Percentiles rank a stretch among this genome's conserved stretches.
Conservation (phyloP, 2,329 filamentous ascomycete species). For the Penicillium aurantiogriseum region DNA sequence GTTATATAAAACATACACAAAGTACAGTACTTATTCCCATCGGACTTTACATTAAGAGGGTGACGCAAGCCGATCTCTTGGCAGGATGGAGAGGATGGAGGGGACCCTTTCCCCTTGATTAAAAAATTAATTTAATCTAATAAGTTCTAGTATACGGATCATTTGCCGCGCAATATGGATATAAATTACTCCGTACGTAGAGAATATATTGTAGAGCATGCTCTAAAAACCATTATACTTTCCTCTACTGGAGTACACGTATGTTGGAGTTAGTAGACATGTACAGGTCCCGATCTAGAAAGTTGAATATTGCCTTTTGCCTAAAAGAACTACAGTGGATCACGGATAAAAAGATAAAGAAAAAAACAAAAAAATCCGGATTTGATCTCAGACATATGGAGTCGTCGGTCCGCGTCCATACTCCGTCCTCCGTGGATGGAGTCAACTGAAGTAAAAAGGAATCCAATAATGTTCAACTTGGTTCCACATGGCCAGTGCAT, state of each 20-base stretch:
- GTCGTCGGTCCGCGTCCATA: neutral
- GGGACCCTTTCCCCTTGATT: neutral
- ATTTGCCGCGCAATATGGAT: neutral
- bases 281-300: neutral
- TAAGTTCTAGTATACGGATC: neutral
- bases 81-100: neutral
- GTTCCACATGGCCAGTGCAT: neutral
- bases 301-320: neutral
- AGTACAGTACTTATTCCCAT: neutral
- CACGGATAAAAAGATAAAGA: neutral
- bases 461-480: neutral
- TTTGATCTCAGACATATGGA: neutral
- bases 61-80: constrained; percentile 27
- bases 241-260: neutral
- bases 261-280: neutral
- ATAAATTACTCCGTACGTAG: neutral
- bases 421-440: neutral
- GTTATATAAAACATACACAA: too few relatives aligned
- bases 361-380: neutral
- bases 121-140: neutral
- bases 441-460: neutral
- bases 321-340: neutral
- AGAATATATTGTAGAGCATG: neutral
- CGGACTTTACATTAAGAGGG: neutral
- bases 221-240: too few relatives aligned